These are phyloP conservation scores for Wallacemonas sp. DNA, from an alignment of 208 protist genomes.

Conservation along the genomic window DNA sequence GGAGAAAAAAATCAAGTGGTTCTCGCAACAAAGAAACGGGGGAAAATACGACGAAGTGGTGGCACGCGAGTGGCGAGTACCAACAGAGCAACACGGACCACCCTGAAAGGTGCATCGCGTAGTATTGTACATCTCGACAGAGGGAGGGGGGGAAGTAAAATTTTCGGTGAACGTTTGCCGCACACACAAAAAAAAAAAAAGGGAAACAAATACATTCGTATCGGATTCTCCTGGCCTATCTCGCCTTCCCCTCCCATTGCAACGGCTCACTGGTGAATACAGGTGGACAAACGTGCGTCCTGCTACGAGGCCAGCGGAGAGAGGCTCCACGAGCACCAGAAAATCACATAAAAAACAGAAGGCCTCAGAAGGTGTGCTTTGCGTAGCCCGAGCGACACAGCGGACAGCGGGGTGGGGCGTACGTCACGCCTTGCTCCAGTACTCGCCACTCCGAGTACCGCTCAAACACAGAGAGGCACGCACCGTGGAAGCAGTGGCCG, in stretches of 20 bases:
- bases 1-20: too few relatives aligned
- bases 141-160: background rate
- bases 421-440: slow-evolving; percentile 14
- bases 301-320: too few relatives aligned
- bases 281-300: too few relatives aligned
- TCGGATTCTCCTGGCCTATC: too few relatives aligned
- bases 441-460: slow-evolving; percentile 54
- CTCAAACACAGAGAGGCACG: slow-evolving; percentile 78
- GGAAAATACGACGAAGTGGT: too few relatives aligned
- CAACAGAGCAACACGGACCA: too few relatives aligned
- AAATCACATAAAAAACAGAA: too few relatives aligned
- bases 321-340: too few relatives aligned
- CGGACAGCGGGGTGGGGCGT: slow-evolving; percentile 52
- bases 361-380: slow-evolving; percentile 56
- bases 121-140: background rate
- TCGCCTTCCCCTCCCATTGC: too few relatives aligned
- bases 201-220: background rate
- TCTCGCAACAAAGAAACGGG: too few relatives aligned
- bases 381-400: slow-evolving; percentile 81
- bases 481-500: slow-evolving; percentile 77
- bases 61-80: too few relatives aligned
- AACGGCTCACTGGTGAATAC: too few relatives aligned
- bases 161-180: background rate
- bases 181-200: background rate
- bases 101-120: background rate